phyloP scores from a whole-genome alignment of 257 asterid species.

The Handroanthus guayacan region DNA sequence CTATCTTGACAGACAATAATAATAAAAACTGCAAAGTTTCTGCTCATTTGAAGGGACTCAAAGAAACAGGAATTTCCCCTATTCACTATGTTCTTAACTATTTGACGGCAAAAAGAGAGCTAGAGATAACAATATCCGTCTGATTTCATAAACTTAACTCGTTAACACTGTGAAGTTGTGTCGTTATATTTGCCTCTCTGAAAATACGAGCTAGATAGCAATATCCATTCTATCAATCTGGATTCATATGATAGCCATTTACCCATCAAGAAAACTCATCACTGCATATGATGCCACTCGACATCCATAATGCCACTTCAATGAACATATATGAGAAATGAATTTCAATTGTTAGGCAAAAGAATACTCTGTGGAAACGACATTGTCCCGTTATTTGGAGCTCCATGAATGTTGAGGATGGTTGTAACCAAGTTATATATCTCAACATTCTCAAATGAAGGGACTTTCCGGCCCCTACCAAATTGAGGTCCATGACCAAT shows the following conservation, averaged over 20 bases:
- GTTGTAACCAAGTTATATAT: slow-evolving; percentile 71
- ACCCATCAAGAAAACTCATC: no score
- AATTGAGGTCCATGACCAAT: slow-evolving; percentile 79
- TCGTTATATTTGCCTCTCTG: no score
- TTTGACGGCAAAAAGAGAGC: background rate
- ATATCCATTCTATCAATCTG: no score
- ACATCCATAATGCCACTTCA: background rate
- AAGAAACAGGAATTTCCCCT: background rate
- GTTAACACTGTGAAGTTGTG: no score
- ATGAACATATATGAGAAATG: background rate
- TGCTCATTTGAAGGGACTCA: background rate
- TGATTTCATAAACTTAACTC: slow-evolving; percentile 23
- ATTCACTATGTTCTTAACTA: background rate
- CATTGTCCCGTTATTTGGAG: slow-evolving; percentile 70
- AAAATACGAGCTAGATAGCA: no score
- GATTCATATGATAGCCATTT: no score
- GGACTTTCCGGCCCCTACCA: slow-evolving; percentile 64
- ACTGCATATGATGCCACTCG: no score
- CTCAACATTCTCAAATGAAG: slow-evolving; percentile 80
- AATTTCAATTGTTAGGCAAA: slow-evolving; percentile 55
- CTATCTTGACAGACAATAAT: background rate
- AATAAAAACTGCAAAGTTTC: background rate
- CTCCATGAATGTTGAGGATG: slow-evolving; percentile 63
- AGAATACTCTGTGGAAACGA: slow-evolving; percentile 60
- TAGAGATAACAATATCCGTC: slow-evolving; percentile 1